Evolutionary conservation across 257 asterid genomes (phyloP).

Genomic region (Parsonsia alboflavescens): DNA sequence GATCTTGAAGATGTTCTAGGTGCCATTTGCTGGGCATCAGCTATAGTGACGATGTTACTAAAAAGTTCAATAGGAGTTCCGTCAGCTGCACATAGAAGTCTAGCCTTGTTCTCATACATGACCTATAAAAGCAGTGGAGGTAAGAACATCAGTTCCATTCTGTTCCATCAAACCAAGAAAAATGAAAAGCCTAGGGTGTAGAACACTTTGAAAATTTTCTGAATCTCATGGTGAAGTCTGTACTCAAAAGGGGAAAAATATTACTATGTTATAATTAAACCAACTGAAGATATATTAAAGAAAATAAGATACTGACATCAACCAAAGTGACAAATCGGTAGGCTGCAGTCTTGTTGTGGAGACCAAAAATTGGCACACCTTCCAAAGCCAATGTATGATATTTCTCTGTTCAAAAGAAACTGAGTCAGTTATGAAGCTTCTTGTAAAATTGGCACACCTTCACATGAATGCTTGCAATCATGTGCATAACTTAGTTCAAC

Average conservation of each 20-base stretch:
- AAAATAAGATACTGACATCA: slow-evolving; percentile 62
- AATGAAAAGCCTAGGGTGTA: neutral
- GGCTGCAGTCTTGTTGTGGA: slow-evolving; percentile 79
- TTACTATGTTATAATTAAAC: too few species aligned
- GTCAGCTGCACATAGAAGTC: slow-evolving; percentile 80
- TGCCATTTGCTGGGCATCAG: slow-evolving; percentile 70
- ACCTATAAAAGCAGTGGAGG: slow-evolving; percentile 40
- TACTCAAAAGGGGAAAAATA: neutral
- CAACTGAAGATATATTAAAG: neutral
- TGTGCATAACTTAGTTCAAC: neutral
- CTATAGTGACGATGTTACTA: slow-evolving; percentile 62
- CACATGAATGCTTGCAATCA: neutral
- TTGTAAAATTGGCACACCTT: too few species aligned
- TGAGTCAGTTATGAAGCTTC: slow-evolving; percentile 2
- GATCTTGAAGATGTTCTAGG: slow-evolving; percentile 95
- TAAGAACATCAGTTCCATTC: neutral
- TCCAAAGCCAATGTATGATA: slow-evolving; percentile 91
- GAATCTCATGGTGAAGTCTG: neutral
- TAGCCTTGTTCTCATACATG: slow-evolving; percentile 82
- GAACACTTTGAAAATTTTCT: neutral
- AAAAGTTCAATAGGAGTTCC: slow-evolving; percentile 73
- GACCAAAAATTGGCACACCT: slow-evolving; percentile 76
- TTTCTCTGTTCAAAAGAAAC: slow-evolving; percentile 44
- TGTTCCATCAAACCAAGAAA: neutral
- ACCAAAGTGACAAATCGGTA: slow-evolving; percentile 93